Conservation (phyloP, 1,284 basidiomycete genomes). For the Hymenochaete sp. region DNA sequence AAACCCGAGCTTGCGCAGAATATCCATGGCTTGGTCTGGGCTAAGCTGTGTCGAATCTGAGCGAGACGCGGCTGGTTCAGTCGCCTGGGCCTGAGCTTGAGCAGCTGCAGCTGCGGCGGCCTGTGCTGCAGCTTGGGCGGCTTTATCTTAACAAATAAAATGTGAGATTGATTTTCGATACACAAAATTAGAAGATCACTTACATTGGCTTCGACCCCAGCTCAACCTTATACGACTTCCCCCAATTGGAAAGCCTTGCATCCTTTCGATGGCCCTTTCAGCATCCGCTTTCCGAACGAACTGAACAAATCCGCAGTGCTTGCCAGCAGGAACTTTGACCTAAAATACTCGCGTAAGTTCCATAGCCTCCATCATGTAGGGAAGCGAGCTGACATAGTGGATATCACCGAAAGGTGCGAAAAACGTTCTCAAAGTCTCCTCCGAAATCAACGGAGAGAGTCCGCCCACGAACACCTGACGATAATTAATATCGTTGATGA, state of each 20-base stretch:
- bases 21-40: conserved; percentile 57
- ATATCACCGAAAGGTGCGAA: conserved; percentile 88
- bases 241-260: conserved; percentile 93
- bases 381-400: conserved; percentile 59
- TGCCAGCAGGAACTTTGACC: conserved; percentile 93
- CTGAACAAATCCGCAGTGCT: conserved; percentile 94
- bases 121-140: conserved; percentile 77
- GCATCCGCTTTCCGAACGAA: conserved; percentile 89
- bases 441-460: conserved; percentile 74
- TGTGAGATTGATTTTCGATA: conserved; percentile 8
- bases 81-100: conserved; percentile 42
- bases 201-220: conserved; percentile 90
- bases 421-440: conserved; percentile 81
- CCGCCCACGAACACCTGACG: conserved; percentile 75
- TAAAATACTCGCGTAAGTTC: conserved; percentile 25
- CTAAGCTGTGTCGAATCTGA: conserved; percentile 31
- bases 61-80: conserved; percentile 15
- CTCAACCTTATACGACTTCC: conserved; percentile 85
- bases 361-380: conserved; percentile 10
- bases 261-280: conserved; percentile 86
- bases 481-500: neutral
- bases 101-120: too few species aligned
- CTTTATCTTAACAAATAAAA: conserved; percentile 50
- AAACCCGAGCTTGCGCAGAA: conserved; percentile 53
- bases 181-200: conserved; percentile 24